phyloP scores from a whole-genome alignment of 495 filamentous ascomycete species.

The Aspergillus baeticus region DNA sequence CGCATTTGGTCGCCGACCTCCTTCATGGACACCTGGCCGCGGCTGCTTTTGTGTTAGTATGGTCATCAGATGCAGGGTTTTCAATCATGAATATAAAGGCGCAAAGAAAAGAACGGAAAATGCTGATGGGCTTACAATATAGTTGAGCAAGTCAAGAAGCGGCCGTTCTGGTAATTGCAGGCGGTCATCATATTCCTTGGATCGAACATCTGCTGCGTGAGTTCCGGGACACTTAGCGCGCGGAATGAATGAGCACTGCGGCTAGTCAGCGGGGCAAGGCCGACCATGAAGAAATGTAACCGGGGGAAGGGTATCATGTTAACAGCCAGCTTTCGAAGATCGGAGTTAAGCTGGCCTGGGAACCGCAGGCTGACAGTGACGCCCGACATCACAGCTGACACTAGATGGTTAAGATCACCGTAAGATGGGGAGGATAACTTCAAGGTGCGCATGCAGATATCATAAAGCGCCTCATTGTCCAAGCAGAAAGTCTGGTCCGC shows the following conservation, averaged over 20 bases:
- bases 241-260: conserved; percentile 95
- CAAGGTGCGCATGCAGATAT: conserved; percentile 99
- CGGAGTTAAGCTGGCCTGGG: conserved; percentile 99
- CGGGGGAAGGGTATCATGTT: conserved; percentile 99
- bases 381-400: conserved; percentile 99
- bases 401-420: conserved; percentile 98
- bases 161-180: conserved; percentile 98
- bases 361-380: conserved; percentile 98
- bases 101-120: no score
- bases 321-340: conserved; percentile 98
- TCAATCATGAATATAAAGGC: no score
- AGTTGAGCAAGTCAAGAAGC: conserved; percentile 98
- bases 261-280: conserved; percentile 97
- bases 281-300: conserved; percentile 99
- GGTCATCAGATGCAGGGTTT: neutral
- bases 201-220: conserved; percentile 99
- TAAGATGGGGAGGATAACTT: conserved; percentile 99
- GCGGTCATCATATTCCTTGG: conserved; percentile 99
- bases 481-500: conserved; percentile 99
- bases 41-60: conserved; percentile 50
- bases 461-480: conserved; percentile 98
- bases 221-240: conserved; percentile 93
- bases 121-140: no score
- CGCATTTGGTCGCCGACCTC: conserved; percentile 99
- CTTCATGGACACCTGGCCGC: conserved; percentile 99